Percentiles rank a stretch among this genome's conserved stretches.
Evolutionary conservation across 2,329 filamentous ascomycete genomes (phyloP).

Genomic region (Orbilia ellipsospora): DNA sequence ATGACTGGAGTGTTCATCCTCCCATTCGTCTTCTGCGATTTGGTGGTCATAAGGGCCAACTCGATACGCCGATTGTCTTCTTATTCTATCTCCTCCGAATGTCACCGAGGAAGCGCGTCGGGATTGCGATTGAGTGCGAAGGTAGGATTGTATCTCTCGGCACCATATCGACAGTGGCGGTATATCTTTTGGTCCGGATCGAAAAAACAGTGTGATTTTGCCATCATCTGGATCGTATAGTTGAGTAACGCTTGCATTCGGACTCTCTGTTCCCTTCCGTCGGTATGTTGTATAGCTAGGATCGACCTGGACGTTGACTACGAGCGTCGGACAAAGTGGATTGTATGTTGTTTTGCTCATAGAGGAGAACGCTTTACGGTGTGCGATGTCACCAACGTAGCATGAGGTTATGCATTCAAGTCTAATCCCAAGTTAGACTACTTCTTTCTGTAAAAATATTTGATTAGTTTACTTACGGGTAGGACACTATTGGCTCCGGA

Average conservation of each 20-base stretch:
- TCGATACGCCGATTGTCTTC: constrained; percentile 20
- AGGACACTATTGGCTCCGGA: constrained; percentile 47
- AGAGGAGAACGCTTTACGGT: constrained; percentile 50
- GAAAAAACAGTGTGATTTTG: constrained; percentile 53
- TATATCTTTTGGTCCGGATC: constrained; percentile 41
- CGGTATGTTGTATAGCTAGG: neutral
- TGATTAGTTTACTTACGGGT: constrained; percentile 31
- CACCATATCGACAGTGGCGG: constrained; percentile 53
- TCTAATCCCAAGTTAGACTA: constrained; percentile 7
- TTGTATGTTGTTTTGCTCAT: constrained; percentile 55
- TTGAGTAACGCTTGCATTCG: constrained; percentile 36
- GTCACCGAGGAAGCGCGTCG: constrained; percentile 46
- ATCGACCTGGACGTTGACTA: constrained; percentile 47
- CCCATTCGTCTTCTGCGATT: constrained; percentile 54
- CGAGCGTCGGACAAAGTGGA: constrained; percentile 46
- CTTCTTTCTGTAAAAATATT: neutral
- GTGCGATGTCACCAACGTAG: constrained; percentile 55
- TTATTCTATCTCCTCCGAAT: constrained; percentile 43
- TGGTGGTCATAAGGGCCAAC: constrained; percentile 38
- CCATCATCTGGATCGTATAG: constrained; percentile 46
- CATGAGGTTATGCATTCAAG: constrained; percentile 52
- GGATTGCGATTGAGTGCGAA: constrained; percentile 33
- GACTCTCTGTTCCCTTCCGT: constrained; percentile 37
- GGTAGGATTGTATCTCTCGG: constrained; percentile 50
- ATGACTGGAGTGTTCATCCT: constrained; percentile 32